A percentile compares a stretch with the other conserved stretches of the same genome.
phyloP scores from a whole-genome alignment of 2,329 filamentous ascomycete genomes.

The Botrytis squamosa region DNA sequence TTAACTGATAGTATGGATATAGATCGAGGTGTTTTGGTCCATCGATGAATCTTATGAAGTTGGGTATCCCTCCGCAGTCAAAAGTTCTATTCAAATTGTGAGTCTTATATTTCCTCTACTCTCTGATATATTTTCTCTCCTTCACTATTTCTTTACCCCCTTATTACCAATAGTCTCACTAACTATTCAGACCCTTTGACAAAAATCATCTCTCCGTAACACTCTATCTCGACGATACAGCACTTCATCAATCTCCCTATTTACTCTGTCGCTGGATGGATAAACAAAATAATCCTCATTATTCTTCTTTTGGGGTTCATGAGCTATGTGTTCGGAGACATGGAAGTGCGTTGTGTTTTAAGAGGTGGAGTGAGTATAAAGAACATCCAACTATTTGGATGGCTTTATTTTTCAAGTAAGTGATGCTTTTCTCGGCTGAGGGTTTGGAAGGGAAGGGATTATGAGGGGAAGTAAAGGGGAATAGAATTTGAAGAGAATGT shows the following conservation, averaged over 20 bases:
- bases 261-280: conserved; percentile 40
- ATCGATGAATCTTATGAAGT: conserved; percentile 45
- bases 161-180: neutral
- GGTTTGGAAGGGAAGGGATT: no score
- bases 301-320: conserved; percentile 53
- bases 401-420: conserved; percentile 52
- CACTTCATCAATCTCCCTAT: conserved; percentile 36
- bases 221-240: conserved; percentile 48
- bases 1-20: conserved; percentile 27
- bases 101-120: conserved; percentile 21
- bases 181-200: conserved; percentile 49
- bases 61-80: conserved; percentile 48
- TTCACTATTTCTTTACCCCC: no score
- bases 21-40: conserved; percentile 51
- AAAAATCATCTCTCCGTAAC: conserved; percentile 54
- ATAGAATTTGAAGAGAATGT: neutral
- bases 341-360: conserved; percentile 50
- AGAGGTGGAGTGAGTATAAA: conserved; percentile 50
- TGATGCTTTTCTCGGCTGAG: neutral
- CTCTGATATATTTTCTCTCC: no score
- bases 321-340: conserved; percentile 54
- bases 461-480: no score
- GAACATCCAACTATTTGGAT: conserved; percentile 53
- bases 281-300: conserved; percentile 38
- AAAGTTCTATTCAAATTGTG: conserved; percentile 57